These are phyloP conservation scores for Phaffomyces opuntiae DNA, from an alignment of 805 yeast species.

Conservation along the genomic window DNA sequence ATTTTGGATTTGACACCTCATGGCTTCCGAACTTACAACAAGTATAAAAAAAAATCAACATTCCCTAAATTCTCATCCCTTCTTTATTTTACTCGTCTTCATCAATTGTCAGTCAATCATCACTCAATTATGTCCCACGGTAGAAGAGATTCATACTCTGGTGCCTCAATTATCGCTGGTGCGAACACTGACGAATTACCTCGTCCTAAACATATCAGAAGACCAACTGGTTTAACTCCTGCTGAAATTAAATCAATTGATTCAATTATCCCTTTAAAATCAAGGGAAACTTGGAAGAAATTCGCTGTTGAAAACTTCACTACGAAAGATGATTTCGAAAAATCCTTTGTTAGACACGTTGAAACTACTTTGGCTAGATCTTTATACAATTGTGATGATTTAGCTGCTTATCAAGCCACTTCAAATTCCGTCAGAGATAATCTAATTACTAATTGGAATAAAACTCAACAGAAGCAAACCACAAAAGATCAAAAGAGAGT, in stretches of 20 bases:
- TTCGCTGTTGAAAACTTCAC: constrained; percentile 45
- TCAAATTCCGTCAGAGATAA: constrained; percentile 74
- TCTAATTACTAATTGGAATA: constrained; percentile 81
- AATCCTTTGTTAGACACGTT: constrained; percentile 72
- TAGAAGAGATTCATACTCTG: constrained; percentile 11
- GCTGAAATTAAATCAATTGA: constrained; percentile 82
- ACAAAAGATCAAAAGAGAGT: constrained; percentile 77
- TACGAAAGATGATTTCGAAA: constrained; percentile 53
- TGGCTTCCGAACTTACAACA: background rate
- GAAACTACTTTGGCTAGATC: constrained; percentile 90
- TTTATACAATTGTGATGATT: constrained; percentile 82
- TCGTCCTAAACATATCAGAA: constrained; percentile 50
- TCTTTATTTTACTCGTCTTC: too few relatives aligned
- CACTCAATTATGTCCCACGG: constrained; percentile 5
- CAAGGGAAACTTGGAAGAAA: constrained; percentile 73
- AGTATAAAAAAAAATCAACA: too few relatives aligned
- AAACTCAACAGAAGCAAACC: constrained; percentile 87
- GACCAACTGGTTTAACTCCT: constrained; percentile 87
- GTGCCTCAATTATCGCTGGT: constrained; percentile 4
- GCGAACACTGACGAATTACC: constrained; percentile 17
- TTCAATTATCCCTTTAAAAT: constrained; percentile 69
- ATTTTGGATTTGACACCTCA: background rate
- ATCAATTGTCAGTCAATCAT: background rate
- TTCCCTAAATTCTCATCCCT: background rate
- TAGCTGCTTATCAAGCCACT: constrained; percentile 91